These are phyloP conservation scores for Neoscytalidium dimidiatum DNA, from an alignment of 2,329 filamentous ascomycete genomes.

Conservation along the genomic window DNA sequence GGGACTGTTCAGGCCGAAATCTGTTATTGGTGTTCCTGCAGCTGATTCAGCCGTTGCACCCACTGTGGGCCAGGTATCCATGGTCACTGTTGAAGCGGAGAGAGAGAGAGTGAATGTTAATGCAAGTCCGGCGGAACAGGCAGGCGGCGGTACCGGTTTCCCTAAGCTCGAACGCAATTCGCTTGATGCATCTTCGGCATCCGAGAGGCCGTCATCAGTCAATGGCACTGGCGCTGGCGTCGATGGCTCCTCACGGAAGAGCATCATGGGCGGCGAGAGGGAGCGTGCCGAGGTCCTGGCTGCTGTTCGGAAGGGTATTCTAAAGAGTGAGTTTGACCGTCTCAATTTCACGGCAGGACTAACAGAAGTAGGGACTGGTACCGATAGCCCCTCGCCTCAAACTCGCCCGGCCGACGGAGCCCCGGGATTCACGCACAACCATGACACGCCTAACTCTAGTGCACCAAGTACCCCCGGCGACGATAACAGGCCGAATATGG, in stretches of 20 bases:
- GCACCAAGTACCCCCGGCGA: slow-evolving; percentile 86
- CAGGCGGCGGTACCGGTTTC: slow-evolving; percentile 74
- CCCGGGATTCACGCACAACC: slow-evolving; percentile 46
- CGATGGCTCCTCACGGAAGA: slow-evolving; percentile 69
- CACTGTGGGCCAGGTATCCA: slow-evolving; percentile 83
- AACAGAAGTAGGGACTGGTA: slow-evolving; percentile 53
- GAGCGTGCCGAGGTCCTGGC: slow-evolving; percentile 91
- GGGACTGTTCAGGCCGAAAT: slow-evolving; percentile 93
- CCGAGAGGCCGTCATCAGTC: slow-evolving; percentile 49
- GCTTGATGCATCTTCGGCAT: slow-evolving; percentile 59
- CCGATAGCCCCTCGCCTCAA: slow-evolving; percentile 69
- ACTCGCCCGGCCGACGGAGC: slow-evolving; percentile 63
- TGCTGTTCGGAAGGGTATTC: slow-evolving; percentile 90
- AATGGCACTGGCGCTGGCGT: slow-evolving; percentile 54
- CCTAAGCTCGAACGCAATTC: slow-evolving; percentile 83
- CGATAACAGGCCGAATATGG: slow-evolving; percentile 65
- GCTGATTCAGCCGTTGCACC: slow-evolving; percentile 68
- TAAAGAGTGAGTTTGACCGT: slow-evolving; percentile 71
- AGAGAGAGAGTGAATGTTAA: slow-evolving; percentile 80
- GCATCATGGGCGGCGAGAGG: slow-evolving; percentile 85
- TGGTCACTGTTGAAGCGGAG: slow-evolving; percentile 95
- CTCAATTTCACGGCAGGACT: slow-evolving; percentile 10
- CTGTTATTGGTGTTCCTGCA: slow-evolving; percentile 74
- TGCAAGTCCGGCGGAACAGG: slow-evolving; percentile 65
- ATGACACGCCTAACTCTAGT: slow-evolving; percentile 81